Base-by-base conservation (phyloP, 2,329 filamentous ascomycete species). In the Sporothrix mexicana region DNA sequence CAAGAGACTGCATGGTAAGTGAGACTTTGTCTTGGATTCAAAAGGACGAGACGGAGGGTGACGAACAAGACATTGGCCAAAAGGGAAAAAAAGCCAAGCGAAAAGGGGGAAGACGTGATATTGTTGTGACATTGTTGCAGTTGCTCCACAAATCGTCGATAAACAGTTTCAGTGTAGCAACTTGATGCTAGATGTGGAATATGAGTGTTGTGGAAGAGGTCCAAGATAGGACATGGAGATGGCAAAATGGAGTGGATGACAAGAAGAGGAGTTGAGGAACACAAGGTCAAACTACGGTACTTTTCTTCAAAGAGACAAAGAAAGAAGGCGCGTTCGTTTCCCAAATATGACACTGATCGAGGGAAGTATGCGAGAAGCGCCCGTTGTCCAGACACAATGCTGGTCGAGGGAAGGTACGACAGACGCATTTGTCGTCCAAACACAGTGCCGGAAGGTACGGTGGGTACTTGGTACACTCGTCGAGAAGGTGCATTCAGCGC, bases 11-110 rank as follows among this genome's bases (percentile, higher is more conserved):
- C 49, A n/a, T 59, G n/a, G 15, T 25, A 10, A 41, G 68, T 68
- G 45, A 68, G 62, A 51, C 72, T 36, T 4, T 71, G 61, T 61
- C 45, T 68, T 59, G 41, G 53, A 55, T 43, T 43, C 20, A 17
- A 23, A 25, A 17, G 23, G 3, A 10, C 49, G 57, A 59, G 23
- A 55, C 25, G 20, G 43, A 47, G 13, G 1, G 49, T 23, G 30
- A 55, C 51, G 67, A 57, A 55, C 36, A 13, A 57, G 67, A 57
- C 45, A 53, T 41, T 41, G 25, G 1, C 25, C 13, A 49, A 49
- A 12, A 67, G 12, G 12, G 0, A 23, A 30, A 6, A n/a, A 6
- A 2, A 17, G 17, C 15, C 8, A 49, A 23, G 9, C 8, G 45
- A 53, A 13, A 51, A 36, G 15, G 7, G 10, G 64, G 20, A 23